A percentile compares a stretch with the other conserved stretches of the same genome.
Evolutionary conservation across 352 stramenopile species (phyloP).

Genomic region (Globisporangium apiculatum): DNA sequence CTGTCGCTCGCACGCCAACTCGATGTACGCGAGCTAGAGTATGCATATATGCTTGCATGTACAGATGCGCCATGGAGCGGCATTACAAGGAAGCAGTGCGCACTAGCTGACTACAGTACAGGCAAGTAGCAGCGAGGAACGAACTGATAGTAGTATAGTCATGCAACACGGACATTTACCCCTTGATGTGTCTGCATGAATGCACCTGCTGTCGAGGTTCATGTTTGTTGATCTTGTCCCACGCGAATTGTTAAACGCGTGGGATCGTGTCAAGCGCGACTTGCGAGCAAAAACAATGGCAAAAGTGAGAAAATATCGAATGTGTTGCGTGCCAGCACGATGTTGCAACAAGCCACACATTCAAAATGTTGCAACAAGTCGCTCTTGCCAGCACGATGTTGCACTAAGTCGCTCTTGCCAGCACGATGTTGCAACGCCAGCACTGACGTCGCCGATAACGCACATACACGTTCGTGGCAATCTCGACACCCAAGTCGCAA

Average conservation of each 20-base stretch:
- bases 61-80: too few relatives aligned
- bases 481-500: background rate
- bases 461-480: background rate
- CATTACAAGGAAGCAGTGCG: too few relatives aligned
- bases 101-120: background rate
- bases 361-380: too few relatives aligned
- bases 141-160: background rate
- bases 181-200: background rate
- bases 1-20: constrained; percentile 72
- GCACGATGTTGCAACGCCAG: background rate
- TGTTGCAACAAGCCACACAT: too few relatives aligned
- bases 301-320: too few relatives aligned
- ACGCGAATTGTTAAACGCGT: too few relatives aligned
- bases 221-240: background rate
- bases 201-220: background rate
- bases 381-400: too few relatives aligned
- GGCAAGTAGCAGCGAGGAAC: background rate
- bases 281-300: too few relatives aligned
- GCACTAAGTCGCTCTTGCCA: too few relatives aligned
- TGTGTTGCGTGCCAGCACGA: too few relatives aligned
- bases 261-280: too few relatives aligned
- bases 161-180: background rate
- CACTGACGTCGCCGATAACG: background rate
- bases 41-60: background rate
- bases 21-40: constrained; percentile 20